phyloP scores from a whole-genome alignment of 345 rosid species.

The Syzygium jambos region DNA sequence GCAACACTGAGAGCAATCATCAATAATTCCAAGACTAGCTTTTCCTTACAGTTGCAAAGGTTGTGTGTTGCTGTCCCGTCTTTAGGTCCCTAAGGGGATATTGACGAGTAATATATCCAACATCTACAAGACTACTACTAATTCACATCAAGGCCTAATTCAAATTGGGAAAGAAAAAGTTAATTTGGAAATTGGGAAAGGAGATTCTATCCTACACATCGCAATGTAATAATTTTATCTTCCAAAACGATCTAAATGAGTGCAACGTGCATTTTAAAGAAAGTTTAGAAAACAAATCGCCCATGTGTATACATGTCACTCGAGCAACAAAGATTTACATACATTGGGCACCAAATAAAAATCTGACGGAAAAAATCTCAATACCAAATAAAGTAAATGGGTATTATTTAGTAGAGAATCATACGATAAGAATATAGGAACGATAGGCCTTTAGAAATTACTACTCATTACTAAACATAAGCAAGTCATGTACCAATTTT shows the following conservation, averaged over 20 bases:
- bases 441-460: not conserved
- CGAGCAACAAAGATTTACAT: not conserved
- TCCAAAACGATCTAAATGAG: not conserved
- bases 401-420: not conserved
- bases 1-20: not conserved
- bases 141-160: not conserved
- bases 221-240: not conserved
- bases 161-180: not conserved
- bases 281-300: not conserved
- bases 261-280: not conserved
- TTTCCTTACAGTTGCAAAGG: not conserved
- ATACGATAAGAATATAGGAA: not conserved
- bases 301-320: not conserved
- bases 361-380: not conserved
- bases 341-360: not conserved
- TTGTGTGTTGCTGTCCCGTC: no score
- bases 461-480: not conserved
- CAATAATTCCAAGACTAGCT: not conserved
- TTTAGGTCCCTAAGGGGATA: no score
- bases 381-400: not conserved
- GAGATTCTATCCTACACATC: not conserved
- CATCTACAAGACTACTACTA: not conserved
- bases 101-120: not conserved
- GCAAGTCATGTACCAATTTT: not conserved
- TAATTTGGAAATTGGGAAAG: not conserved